These are phyloP conservation scores for Sporothrix brunneoviolacea DNA, from an alignment of 2,329 filamentous ascomycete genomes.

Conservation along the genomic window DNA sequence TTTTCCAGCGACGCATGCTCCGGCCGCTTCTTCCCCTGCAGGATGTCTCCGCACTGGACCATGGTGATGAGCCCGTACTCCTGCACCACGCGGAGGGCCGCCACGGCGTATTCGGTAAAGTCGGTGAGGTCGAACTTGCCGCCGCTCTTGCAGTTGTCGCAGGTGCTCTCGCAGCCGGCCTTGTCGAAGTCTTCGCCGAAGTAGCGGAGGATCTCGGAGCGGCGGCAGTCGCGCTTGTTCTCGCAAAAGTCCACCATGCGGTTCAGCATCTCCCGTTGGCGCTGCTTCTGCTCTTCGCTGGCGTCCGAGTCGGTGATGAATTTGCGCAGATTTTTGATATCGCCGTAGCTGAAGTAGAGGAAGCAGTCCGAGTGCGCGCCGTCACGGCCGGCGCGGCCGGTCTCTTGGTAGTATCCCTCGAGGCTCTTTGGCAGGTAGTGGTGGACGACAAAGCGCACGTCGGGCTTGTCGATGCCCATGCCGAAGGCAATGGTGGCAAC, in stretches of 20 bases:
- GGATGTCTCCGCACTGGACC: conserved; percentile 74
- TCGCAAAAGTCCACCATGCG: conserved; percentile 84
- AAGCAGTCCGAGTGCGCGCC: conserved; percentile 83
- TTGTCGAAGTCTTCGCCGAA: conserved; percentile 79
- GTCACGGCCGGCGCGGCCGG: conserved; percentile 87
- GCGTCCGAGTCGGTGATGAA: conserved; percentile 82
- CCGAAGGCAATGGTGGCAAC: conserved; percentile 98
- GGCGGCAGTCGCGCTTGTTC: conserved; percentile 78
- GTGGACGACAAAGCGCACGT: conserved; percentile 95
- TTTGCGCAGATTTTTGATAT: conserved; percentile 64
- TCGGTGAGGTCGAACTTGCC: conserved; percentile 66
- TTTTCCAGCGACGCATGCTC: conserved; percentile 46
- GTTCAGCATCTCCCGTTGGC: conserved; percentile 78
- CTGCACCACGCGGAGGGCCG: conserved; percentile 63
- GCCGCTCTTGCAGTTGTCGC: conserved; percentile 82
- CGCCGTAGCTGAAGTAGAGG: conserved; percentile 77
- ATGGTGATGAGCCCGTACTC: conserved; percentile 60
- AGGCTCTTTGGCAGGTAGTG: conserved; percentile 88
- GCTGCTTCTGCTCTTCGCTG: conserved; percentile 68
- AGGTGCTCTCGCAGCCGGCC: conserved; percentile 64
- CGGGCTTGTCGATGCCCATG: conserved; percentile 98
- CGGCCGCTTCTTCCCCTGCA: conserved; percentile 62
- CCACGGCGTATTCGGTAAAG: conserved; percentile 66
- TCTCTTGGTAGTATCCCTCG: conserved; percentile 98
- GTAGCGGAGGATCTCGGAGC: conserved; percentile 84